Evolutionary conservation across 148 eudicot genomes (phyloP).

Genomic region (Rhododendron williamsianum): DNA sequence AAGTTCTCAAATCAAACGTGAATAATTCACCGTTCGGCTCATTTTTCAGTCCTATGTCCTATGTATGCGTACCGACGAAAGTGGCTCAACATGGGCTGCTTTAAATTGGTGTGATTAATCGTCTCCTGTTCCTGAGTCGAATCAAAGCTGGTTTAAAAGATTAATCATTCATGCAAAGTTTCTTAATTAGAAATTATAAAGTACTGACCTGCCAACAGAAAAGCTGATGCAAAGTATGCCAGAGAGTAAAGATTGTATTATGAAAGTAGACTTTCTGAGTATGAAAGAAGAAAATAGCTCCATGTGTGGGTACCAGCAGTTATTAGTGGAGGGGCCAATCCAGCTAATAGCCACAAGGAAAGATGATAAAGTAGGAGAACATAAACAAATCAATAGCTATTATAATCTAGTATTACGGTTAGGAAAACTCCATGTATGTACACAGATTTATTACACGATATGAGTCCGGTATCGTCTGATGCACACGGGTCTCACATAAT

Average conservation of each 20-base stretch:
- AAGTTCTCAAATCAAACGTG: not conserved
- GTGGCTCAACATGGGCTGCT: not conserved
- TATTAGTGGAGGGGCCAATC: not conserved
- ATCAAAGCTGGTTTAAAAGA: not conserved
- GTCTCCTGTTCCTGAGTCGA: not conserved
- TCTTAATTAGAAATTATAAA: not conserved
- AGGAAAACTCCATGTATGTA: not conserved
- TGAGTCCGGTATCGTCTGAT: not conserved
- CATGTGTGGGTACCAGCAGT: not conserved
- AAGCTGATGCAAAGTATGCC: not conserved
- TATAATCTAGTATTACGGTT: not conserved
- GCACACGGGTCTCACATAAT: not conserved
- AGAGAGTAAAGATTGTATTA: not conserved
- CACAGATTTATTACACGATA: not conserved
- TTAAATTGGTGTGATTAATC: not conserved
- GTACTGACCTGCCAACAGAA: not conserved
- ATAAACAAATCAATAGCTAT: not conserved
- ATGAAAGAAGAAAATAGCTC: not conserved
- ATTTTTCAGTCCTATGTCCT: not conserved
- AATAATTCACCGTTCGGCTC: not conserved
- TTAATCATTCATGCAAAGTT: not conserved
- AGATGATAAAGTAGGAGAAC: not conserved
- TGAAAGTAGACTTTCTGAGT: not conserved
- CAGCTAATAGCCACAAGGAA: constrained; percentile 9
- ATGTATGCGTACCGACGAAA: not conserved